Evolutionary conservation across 345 rosid species (phyloP).

Genomic region (Lepidium aucheri): DNA sequence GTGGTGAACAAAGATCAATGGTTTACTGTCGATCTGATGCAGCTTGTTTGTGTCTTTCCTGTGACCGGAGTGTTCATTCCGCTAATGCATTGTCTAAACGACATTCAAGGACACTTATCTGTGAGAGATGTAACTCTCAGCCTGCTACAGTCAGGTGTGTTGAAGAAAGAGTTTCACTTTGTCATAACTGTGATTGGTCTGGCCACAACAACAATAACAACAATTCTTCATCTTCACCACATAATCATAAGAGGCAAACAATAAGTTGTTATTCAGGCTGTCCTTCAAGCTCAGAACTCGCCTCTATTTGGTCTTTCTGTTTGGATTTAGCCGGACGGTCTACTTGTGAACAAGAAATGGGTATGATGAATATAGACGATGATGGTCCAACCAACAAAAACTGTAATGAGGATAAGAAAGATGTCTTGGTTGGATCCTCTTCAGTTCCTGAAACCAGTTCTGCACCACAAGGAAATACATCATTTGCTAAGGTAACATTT

Average conservation of each 20-base stretch:
- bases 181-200: constrained; percentile 94
- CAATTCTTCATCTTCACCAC: constrained; percentile 30
- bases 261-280: constrained; percentile 84
- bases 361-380: constrained; percentile 79
- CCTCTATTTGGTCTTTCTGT: constrained; percentile 83
- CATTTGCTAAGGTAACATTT: constrained; percentile 47
- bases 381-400: constrained; percentile 31
- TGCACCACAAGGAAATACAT: constrained; percentile 26
- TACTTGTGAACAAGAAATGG: constrained; percentile 67
- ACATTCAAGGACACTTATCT: constrained; percentile 77
- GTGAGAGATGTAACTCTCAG: constrained; percentile 84
- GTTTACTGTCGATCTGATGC: constrained; percentile 94
- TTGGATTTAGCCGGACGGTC: constrained; percentile 44
- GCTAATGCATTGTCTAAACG: constrained; percentile 91
- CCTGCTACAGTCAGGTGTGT: constrained; percentile 76
- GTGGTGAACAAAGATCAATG: constrained; percentile 83
- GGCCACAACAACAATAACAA: constrained; percentile 48
- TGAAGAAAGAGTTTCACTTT: constrained; percentile 75
- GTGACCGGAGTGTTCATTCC: constrained; percentile 88
- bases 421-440: constrained; percentile 9
- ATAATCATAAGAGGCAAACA: constrained; percentile 64
- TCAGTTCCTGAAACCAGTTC: constrained; percentile 31
- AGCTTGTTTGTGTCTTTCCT: constrained; percentile 88
- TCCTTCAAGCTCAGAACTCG: constrained; percentile 82
- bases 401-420: constrained; percentile 34